Percentiles rank a stretch among this genome's conserved stretches.
These are phyloP conservation scores for Nasturtium officinale DNA, from an alignment of 345 rosid species.

Conservation along the genomic window DNA sequence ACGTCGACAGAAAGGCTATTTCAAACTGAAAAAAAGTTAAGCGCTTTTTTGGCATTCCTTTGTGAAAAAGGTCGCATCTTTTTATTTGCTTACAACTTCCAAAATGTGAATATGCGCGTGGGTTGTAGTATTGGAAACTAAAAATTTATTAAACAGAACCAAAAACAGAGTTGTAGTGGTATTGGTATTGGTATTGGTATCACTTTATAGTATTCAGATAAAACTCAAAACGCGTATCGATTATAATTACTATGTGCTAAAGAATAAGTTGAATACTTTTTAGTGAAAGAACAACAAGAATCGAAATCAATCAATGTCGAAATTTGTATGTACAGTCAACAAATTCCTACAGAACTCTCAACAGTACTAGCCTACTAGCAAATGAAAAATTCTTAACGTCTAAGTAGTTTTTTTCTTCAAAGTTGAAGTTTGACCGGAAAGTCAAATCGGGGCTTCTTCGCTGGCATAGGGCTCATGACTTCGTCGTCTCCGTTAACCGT, in stretches of 20 bases:
- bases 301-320: constrained; percentile 25
- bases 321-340: constrained; percentile 39
- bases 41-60: background rate
- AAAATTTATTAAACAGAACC: background rate
- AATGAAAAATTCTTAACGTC: constrained; percentile 17
- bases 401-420: constrained; percentile 11
- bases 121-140: background rate
- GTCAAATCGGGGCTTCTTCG: constrained; percentile 50
- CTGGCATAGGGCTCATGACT: constrained; percentile 59
- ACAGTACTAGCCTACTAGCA: background rate
- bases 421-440: constrained; percentile 27
- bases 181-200: background rate
- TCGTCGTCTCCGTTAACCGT: constrained; percentile 50
- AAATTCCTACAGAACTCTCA: constrained; percentile 33
- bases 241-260: background rate
- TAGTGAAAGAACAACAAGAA: constrained; percentile 22
- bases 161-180: background rate
- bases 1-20: background rate
- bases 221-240: background rate
- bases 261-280: constrained; percentile 1
- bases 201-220: constrained; percentile 17
- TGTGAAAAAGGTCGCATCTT: background rate
- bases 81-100: background rate
- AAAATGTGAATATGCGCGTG: background rate
- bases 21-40: background rate